Conservation (phyloP, 2,329 filamentous ascomycete species). For the Tolypocladium amazonense region DNA sequence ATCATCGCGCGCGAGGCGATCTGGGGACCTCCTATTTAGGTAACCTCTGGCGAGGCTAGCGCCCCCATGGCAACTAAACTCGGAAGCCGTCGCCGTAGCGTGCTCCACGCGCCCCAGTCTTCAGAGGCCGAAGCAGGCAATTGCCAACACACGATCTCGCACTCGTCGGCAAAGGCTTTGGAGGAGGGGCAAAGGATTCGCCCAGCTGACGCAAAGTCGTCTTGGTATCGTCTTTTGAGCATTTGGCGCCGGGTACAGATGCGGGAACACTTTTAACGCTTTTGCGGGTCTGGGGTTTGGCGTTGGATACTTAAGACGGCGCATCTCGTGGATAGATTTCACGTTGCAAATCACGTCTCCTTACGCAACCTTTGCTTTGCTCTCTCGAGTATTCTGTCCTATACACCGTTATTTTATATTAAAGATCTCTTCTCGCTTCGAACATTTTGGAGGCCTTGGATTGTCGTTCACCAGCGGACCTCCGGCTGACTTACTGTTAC, state of each 20-base stretch:
- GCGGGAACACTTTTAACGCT: neutral
- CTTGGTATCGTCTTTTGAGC: neutral
- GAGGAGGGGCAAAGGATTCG: conserved; percentile 1
- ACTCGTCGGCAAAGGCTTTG: neutral
- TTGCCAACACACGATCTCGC: neutral
- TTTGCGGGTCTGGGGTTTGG: neutral
- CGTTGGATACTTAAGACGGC: neutral
- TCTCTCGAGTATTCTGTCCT: neutral
- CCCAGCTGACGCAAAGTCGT: conserved; percentile 4
- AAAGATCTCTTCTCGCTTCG: neutral
- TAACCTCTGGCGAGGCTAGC: neutral
- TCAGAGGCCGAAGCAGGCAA: neutral
- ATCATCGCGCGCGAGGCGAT: neutral
- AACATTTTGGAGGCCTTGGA: neutral
- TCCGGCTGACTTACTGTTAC: neutral
- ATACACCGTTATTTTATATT: neutral
- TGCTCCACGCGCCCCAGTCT: neutral
- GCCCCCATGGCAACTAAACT: neutral
- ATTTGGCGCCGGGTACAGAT: neutral
- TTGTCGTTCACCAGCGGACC: neutral
- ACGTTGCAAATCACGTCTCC: neutral
- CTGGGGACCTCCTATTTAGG: neutral
- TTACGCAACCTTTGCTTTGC: too few species aligned
- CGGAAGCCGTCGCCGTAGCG: neutral
- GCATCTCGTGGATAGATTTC: neutral